phyloP scores from a whole-genome alignment of 441 rosid genomes.

The Rhodomyrtus psidioides region DNA sequence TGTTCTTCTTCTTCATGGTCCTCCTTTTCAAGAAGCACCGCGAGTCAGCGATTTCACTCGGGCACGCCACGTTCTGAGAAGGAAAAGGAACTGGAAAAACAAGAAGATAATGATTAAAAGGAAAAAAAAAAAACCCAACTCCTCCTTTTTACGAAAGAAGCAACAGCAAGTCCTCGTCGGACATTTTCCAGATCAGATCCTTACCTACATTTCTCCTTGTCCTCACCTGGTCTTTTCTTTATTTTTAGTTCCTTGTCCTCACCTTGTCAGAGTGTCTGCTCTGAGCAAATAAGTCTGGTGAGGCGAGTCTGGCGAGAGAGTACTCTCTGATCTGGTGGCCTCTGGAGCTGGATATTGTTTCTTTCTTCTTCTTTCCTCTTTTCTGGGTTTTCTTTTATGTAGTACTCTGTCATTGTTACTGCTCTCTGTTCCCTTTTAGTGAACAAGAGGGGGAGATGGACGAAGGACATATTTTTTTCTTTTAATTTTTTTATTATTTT shows the following conservation, averaged over 20 bases:
- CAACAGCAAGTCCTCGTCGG: not conserved
- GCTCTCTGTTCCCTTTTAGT: not conserved
- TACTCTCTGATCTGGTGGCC: not conserved
- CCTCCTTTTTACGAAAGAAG: not conserved
- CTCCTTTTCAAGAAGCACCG: not conserved
- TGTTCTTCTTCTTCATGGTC: not conserved
- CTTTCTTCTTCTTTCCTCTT: not conserved
- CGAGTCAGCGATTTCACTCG: not conserved
- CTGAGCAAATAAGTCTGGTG: not conserved
- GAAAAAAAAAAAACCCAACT: not conserved
- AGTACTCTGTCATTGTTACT: not conserved
- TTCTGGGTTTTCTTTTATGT: not conserved
- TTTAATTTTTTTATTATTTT: not conserved
- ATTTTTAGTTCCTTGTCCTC: not conserved
- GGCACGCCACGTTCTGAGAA: not conserved
- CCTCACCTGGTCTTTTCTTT: not conserved
- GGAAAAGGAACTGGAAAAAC: not conserved
- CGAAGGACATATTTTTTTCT: not conserved
- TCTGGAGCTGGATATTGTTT: not conserved
- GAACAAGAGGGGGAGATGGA: not conserved
- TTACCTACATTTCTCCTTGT: not conserved
- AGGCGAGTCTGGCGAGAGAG: not conserved
- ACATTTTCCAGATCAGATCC: not conserved
- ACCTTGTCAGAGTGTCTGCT: not conserved
- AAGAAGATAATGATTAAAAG: not conserved